Conservation (phyloP, 768 basidiomycete genomes). For the Boletus pseudopeckii region DNA sequence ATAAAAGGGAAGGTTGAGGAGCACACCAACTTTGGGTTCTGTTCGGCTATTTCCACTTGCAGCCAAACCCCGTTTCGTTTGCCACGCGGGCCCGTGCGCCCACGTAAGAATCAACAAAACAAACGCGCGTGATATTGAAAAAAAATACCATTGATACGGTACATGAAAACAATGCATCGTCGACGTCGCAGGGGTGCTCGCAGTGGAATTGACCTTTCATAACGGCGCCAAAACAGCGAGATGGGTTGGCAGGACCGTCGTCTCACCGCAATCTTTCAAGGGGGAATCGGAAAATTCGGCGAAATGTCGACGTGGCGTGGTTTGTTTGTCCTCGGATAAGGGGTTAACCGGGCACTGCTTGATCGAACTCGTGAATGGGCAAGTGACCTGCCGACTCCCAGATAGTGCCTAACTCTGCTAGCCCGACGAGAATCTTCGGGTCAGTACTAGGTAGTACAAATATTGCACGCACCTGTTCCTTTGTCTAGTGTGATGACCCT, state of each 20-base stretch:
- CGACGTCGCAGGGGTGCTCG: conserved; percentile 20
- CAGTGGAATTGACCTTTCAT: conserved; percentile 10
- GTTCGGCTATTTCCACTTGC: conserved; percentile 39
- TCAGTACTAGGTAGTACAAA: background rate
- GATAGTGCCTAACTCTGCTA: conserved; percentile 3
- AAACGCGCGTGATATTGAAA: conserved; percentile 30
- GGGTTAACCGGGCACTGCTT: conserved; percentile 20
- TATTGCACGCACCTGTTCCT: conserved; percentile 11
- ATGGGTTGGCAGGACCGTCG: background rate
- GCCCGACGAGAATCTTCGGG: conserved; percentile 2
- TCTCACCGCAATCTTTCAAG: background rate
- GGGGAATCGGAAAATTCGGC: conserved; percentile 12
- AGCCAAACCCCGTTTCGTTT: conserved; percentile 38
- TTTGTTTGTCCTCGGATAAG: conserved; percentile 34
- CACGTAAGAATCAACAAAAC: conserved; percentile 38
- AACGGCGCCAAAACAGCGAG: conserved; percentile 11
- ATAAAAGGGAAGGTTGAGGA: conserved; percentile 41
- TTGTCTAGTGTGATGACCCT: background rate
- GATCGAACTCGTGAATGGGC: conserved; percentile 19
- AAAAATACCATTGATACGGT: conserved; percentile 31
- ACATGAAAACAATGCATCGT: conserved; percentile 27
- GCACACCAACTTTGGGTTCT: conserved; percentile 37
- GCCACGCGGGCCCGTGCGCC: conserved; percentile 39
- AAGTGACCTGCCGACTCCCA: background rate
- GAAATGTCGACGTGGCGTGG: conserved; percentile 16